Evolutionary conservation across 495 filamentous ascomycete genomes (phyloP), one percentile per base, ranked within the genome.

Genomic region (Hamigera avellanea): DNA sequence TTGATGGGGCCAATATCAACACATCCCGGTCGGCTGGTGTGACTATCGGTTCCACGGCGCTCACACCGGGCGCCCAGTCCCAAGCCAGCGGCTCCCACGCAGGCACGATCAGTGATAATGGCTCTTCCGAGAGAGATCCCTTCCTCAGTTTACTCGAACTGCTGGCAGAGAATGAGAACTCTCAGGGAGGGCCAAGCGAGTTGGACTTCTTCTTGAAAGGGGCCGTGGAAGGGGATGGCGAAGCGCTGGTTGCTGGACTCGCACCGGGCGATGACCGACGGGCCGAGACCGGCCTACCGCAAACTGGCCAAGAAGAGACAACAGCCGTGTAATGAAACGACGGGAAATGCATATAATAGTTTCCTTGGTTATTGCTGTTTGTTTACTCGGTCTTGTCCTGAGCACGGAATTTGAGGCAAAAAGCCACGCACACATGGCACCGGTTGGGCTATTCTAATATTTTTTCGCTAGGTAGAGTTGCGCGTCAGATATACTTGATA

Each of bases 71-170:
- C 19, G 53, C 49, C 2, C 59, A 59, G 27, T 61, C 55, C 6
- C 61, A 65, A 28, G 49, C 56, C 6, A 56, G 52, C 19, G 51
- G 49, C 9, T 55, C 56, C 4, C 59, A 62, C 27, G 50, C 53
- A 15, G 46, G 37, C 14, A 44, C 38, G 8, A 42, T 46, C 1
- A 54, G 53, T 16, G 55, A 56, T 10, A 41, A 40, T 2, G 45
- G 44, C 2, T 36, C 39, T n/a, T 28, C 52, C 2, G 83, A 86
- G 39, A 85, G 81, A 37, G 83, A 89, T 49, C 83, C 83, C 2
- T 89, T 89, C 45, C 48, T 89, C 18, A 82, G 75, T 40, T 50
- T 89, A 32, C 62, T 89, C 25, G 83, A 89, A 50, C 83, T 86
- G 59, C 57, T 89, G 38, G 81, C 82, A 0, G 81, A 86, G 54